phyloP scores from a whole-genome alignment of 805 yeast genomes.

The Kodamaea kaohsiungensis region DNA sequence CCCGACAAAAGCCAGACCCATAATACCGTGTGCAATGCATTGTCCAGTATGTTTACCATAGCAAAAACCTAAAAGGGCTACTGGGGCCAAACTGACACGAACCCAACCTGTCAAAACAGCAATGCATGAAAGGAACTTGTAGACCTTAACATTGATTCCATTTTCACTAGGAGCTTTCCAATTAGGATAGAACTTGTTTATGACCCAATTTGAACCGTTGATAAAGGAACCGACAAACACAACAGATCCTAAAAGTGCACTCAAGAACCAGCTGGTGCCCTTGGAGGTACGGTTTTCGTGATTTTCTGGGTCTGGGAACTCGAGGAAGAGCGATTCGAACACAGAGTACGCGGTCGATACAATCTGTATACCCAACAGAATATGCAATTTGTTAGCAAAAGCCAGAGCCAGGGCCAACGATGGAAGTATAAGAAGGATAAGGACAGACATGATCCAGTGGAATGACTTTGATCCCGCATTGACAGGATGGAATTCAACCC shows the following conservation, averaged over 20 bases:
- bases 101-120: conserved; percentile 70
- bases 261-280: conserved; percentile 67
- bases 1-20: conserved; percentile 85
- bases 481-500: conserved; percentile 42
- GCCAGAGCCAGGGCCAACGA: conserved; percentile 56
- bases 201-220: conserved; percentile 50
- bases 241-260: conserved; percentile 46
- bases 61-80: conserved; percentile 86
- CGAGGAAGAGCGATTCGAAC: conserved; percentile 55
- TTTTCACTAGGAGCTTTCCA: conserved; percentile 40
- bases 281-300: conserved; percentile 68
- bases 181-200: conserved; percentile 35
- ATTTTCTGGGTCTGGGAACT: conserved; percentile 64
- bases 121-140: conserved; percentile 50
- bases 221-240: conserved; percentile 57
- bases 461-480: conserved; percentile 55
- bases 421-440: conserved; percentile 52
- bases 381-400: conserved; percentile 50
- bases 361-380: conserved; percentile 48
- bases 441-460: conserved; percentile 62
- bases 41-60: conserved; percentile 84
- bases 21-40: conserved; percentile 94
- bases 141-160: conserved; percentile 26
- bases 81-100: conserved; percentile 75
- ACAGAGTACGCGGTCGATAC: conserved; percentile 51